Evolutionary conservation across 495 filamentous ascomycete genomes (phyloP).

Genomic region (Friedmanniomyces endolithicus): DNA sequence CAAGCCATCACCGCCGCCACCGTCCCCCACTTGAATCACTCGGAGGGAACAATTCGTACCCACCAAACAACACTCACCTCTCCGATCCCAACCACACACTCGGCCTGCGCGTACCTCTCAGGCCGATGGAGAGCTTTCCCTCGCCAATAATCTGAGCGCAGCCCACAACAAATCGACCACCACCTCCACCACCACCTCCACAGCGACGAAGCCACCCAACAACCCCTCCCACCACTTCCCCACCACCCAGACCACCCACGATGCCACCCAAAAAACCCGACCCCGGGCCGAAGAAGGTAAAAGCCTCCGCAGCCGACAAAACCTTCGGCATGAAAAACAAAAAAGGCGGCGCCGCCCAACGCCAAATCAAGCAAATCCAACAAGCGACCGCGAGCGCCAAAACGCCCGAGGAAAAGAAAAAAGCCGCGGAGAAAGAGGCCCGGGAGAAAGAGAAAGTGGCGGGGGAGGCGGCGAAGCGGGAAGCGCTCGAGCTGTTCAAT

Average conservation of each 20-base stretch:
- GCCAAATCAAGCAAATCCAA: constrained; percentile 69
- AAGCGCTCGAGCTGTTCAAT: constrained; percentile 75
- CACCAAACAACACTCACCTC: not conserved
- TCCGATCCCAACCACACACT: not conserved
- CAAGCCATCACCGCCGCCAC: constrained; percentile 2
- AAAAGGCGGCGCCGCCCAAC: constrained; percentile 84
- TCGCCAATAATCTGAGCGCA: constrained; percentile 12
- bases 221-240: constrained; percentile 3
- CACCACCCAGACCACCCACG: constrained; percentile 33
- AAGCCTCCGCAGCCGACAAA: constrained; percentile 69
- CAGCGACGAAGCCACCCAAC: constrained; percentile 10
- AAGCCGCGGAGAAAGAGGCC: constrained; percentile 76
- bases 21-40: not conserved
- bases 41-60: not conserved
- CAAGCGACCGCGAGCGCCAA: constrained; percentile 58
- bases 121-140: constrained; percentile 18
- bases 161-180: too few species aligned
- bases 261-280: constrained; percentile 86
- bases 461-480: constrained; percentile 64
- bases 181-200: not conserved
- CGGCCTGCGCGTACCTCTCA: not conserved
- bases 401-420: constrained; percentile 71
- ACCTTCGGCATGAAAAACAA: constrained; percentile 99
- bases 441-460: constrained; percentile 81
- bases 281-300: constrained; percentile 56